Evolutionary conservation across 2,329 filamentous ascomycete genomes (phyloP).

Genomic region (Hymenoscyphus linearis): DNA sequence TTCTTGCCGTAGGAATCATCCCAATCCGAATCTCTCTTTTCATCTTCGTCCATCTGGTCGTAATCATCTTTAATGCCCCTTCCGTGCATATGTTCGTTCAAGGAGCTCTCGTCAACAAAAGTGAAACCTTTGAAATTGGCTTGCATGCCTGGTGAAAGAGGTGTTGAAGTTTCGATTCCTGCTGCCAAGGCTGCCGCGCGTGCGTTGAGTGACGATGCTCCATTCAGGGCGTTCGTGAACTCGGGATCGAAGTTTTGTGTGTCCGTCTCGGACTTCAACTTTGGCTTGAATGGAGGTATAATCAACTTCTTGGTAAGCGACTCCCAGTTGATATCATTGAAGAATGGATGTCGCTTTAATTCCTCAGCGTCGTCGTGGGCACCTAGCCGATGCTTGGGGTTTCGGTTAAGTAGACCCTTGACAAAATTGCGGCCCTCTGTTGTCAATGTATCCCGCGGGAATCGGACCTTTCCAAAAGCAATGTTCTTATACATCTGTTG

Average conservation of each 20-base stretch:
- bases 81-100: constrained; percentile 75
- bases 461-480: constrained; percentile 95
- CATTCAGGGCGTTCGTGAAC: constrained; percentile 90
- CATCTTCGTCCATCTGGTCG: constrained; percentile 57
- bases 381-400: constrained; percentile 90
- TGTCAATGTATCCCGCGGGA: constrained; percentile 89
- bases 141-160: constrained; percentile 90
- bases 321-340: constrained; percentile 89
- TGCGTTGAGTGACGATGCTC: constrained; percentile 82
- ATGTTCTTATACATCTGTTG: constrained; percentile 99
- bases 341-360: constrained; percentile 91
- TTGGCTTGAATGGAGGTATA: constrained; percentile 95
- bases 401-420: constrained; percentile 93
- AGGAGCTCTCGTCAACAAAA: constrained; percentile 94
- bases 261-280: constrained; percentile 90
- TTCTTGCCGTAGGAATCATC: constrained; percentile 43
- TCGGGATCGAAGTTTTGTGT: constrained; percentile 98
- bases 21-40: constrained; percentile 41
- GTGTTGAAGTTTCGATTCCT: constrained; percentile 84
- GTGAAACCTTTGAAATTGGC: constrained; percentile 98
- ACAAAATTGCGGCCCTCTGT: constrained; percentile 96
- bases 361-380: constrained; percentile 89
- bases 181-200: constrained; percentile 80
- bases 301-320: constrained; percentile 84
- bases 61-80: constrained; percentile 43